Percentiles rank a stretch among this genome's conserved stretches.
Conservation (phyloP, 176 grass and related monocot species). For the Themeda triandra region DNA sequence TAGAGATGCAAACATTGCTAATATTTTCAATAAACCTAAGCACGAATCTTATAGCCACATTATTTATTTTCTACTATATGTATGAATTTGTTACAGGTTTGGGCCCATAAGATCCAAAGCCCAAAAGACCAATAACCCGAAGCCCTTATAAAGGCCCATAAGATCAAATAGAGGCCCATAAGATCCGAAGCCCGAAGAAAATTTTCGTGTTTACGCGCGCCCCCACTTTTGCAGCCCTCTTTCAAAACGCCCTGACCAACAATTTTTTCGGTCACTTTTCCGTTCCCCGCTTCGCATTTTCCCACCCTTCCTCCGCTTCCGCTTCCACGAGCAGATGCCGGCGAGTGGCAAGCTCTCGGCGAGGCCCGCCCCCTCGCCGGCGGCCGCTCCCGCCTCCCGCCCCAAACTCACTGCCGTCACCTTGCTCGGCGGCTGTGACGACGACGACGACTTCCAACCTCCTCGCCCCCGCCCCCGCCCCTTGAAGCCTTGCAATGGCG, state of each 20-base stretch:
- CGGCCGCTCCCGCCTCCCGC: background rate
- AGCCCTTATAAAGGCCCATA: background rate
- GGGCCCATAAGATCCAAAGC: too few species aligned
- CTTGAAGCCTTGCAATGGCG: constrained; percentile 36
- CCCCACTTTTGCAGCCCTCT: background rate
- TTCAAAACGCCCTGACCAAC: constrained; percentile 23
- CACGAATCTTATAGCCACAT: too few species aligned
- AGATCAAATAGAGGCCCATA: background rate
- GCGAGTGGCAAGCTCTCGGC: constrained; percentile 23
- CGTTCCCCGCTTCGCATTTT: background rate
- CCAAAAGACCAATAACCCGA: background rate
- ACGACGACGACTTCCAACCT: constrained; percentile 67
- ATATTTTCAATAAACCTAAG: too few species aligned
- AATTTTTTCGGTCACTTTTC: background rate
- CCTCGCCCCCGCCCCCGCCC: constrained; percentile 26
- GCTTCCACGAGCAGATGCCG: constrained; percentile 25
- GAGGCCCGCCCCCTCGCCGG: constrained; percentile 22
- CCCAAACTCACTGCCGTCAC: background rate
- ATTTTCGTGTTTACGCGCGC: too few species aligned
- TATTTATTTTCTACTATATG: too few species aligned
- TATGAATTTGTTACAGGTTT: too few species aligned
- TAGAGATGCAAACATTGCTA: too few species aligned
- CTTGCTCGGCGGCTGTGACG: constrained; percentile 3
- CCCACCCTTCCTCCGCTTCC: background rate
- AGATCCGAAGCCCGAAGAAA: too few species aligned